Conservation (phyloP, 140 eudicot species). For the Ambrosia hybrid region DNA sequence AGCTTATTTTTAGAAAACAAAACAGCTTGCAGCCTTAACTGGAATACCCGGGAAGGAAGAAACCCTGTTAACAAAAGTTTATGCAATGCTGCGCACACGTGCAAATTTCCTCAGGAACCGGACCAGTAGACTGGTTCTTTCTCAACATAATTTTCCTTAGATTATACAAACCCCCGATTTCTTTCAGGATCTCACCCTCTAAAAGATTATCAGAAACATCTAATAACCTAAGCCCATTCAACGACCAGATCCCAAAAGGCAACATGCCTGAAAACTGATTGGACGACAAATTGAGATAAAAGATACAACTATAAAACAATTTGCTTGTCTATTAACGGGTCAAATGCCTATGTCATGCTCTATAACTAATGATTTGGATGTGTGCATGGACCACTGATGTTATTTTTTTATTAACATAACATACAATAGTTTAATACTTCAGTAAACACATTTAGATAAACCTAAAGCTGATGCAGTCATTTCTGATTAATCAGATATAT, state of each 20-base stretch:
- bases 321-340: no score
- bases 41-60: conserved; percentile 75
- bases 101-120: conserved; percentile 68
- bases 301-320: no score
- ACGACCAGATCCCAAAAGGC: conserved; percentile 63
- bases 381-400: no score
- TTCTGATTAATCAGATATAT: no score
- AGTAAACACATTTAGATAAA: no score
- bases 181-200: conserved; percentile 73
- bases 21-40: conserved; percentile 54
- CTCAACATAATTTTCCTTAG: conserved; percentile 55
- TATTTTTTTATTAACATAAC: no score
- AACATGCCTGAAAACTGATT: conserved; percentile 75
- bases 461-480: no score
- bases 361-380: no score
- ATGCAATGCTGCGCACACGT: conserved; percentile 54
- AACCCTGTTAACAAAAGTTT: conserved; percentile 63
- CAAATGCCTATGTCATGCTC: no score
- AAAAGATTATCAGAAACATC: conserved; percentile 76
- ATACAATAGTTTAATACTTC: no score
- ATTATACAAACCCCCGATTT: conserved; percentile 57
- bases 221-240: conserved; percentile 63
- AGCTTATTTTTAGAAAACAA: conserved; percentile 58
- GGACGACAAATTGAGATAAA: conserved; percentile 44
- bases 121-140: conserved; percentile 59